Base-by-base conservation (phyloP, 2,329 filamentous ascomycete species). In the Monosporascus ibericus region DNA sequence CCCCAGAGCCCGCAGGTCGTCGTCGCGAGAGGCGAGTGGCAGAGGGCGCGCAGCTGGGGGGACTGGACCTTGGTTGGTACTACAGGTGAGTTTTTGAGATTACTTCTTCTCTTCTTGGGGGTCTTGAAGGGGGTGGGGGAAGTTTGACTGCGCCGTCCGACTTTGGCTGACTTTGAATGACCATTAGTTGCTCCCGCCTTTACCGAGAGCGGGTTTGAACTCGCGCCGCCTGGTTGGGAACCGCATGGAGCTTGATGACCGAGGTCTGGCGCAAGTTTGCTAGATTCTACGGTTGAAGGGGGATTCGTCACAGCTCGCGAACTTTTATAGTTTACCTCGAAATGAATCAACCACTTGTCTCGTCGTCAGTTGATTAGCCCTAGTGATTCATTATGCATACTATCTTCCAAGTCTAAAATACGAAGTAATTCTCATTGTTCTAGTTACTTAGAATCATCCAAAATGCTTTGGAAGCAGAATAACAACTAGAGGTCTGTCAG, bases 61-160 rank as follows among this genome's bases (percentile, higher is more conserved):
- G 61, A 69, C 3, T 80, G 76, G 76, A 78, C 76, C 4, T 65
- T 80, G 17, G 75, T 79, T 1, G 76, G 72, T 18, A 67, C 58
- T 36, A 68, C 65, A 2, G 64, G 65, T 66, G 58, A 53, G 64
- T 48, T 11, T 30, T 7, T 5, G 39, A 24, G 18, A 14, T 34
- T 34, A 2, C 30, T 34, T 44, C 37, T 11, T 37, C 8, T 22
- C 5, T 18, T 15, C 36, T 7, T 48, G 4, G 30, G 30, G 30
- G 30, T 14, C n/a, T 11, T 14, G 5, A 5, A 34, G 5, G 11
- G 30, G 11, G 3, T 0, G 11, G 30, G 30, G 30, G 1, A 34
- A 5, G 30, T 34, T 34, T 14, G 30, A 11, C 9, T 14, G 30
- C 30, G 11, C 30, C 30, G 11, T 34, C 30, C 30, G 3, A 14